Evolutionary conservation across 192 early-diverging fungal genomes (phyloP).

Genomic region (Mortierella antarctica): DNA sequence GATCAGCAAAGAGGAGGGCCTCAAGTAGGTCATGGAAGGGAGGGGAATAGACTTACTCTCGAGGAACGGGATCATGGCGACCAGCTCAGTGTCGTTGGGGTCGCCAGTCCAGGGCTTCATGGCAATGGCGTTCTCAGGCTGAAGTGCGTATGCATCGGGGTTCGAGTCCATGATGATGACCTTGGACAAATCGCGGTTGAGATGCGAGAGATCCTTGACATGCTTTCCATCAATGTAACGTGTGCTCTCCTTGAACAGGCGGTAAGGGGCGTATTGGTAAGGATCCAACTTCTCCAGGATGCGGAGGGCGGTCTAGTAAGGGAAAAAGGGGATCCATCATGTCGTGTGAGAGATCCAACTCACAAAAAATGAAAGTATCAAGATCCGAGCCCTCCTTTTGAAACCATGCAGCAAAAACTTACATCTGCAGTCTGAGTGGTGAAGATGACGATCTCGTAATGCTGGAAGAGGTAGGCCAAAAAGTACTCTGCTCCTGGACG

Average conservation of each 20-base stretch:
- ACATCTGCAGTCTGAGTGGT: conserved; percentile 89
- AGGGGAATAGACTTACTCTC: conserved; percentile 71
- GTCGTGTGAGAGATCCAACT: not conserved
- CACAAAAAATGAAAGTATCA: not conserved
- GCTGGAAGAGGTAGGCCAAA: conserved; percentile 86
- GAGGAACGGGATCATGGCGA: conserved; percentile 89
- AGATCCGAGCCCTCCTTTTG: not conserved
- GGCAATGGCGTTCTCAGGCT: conserved; percentile 92
- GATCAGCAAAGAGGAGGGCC: not conserved
- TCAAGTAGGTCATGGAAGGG: not conserved
- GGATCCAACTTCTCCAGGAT: conserved; percentile 93
- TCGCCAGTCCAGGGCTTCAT: conserved; percentile 91
- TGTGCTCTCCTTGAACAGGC: conserved; percentile 93
- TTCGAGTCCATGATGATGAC: conserved; percentile 95
- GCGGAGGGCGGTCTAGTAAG: conserved; percentile 77
- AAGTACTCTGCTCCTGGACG: conserved; percentile 97
- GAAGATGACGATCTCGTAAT: conserved; percentile 97
- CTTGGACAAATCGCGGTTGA: conserved; percentile 95
- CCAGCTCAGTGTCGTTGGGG: conserved; percentile 81
- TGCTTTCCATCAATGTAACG: conserved; percentile 85
- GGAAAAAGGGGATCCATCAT: not conserved
- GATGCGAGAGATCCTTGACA: conserved; percentile 88
- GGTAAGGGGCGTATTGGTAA: conserved; percentile 85
- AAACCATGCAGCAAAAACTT: conserved; percentile 20
- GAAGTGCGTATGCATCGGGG: conserved; percentile 82